Conservation (phyloP, 2,329 filamentous ascomycete species). For the Trichoderma sp. region DNA sequence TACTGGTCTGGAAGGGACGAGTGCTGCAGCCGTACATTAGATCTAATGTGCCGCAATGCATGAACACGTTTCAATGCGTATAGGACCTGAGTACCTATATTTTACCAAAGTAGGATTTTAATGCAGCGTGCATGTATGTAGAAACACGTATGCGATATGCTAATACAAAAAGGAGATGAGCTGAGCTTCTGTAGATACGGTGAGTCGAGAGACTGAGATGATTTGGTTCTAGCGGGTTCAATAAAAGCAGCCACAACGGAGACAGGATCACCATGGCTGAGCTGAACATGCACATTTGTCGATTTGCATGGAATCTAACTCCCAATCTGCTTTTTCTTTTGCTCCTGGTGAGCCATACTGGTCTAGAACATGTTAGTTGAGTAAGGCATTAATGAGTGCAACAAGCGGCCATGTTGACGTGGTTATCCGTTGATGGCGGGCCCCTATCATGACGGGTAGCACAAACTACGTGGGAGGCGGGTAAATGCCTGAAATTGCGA, state of each 20-base stretch:
- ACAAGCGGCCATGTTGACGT: background rate
- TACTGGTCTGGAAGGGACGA: background rate
- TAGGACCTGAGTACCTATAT: background rate
- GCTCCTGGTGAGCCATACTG: background rate
- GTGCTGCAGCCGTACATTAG: constrained; percentile 2
- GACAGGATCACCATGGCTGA: background rate
- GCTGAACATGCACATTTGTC: background rate
- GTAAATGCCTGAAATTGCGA: background rate
- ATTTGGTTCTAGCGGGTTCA: constrained; percentile 14
- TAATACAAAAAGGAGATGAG: background rate
- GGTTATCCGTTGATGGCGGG: background rate
- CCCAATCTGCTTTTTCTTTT: background rate
- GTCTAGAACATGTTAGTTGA: background rate
- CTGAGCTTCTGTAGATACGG: background rate
- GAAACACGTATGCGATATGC: background rate
- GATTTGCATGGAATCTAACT: background rate
- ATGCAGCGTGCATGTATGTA: background rate
- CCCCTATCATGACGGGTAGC: background rate
- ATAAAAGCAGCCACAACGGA: constrained; percentile 24
- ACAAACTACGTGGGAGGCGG: background rate
- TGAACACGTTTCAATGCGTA: constrained; percentile 27
- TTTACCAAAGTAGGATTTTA: background rate
- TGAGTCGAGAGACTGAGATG: background rate
- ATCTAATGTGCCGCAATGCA: constrained; percentile 20
- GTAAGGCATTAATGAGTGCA: background rate